A percentile compares a stretch with the other conserved stretches of the same genome.
These are phyloP conservation scores for Thalassiosira allenii DNA, from an alignment of 352 stramenopile genomes.

Conservation along the genomic window DNA sequence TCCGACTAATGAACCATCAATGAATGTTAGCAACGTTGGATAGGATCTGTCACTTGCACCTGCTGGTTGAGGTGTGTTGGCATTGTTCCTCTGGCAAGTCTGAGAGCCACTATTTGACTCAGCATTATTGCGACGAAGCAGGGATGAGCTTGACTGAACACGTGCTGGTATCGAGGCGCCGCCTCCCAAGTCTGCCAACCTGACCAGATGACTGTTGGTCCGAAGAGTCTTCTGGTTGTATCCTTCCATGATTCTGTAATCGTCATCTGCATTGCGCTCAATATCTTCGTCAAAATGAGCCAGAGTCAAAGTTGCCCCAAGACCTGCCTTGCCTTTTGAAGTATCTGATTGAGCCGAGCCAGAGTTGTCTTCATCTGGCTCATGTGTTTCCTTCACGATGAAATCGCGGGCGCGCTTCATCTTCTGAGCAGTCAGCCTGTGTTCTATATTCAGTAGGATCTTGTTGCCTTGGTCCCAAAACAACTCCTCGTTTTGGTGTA, in stretches of 20 bases:
- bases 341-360: too few relatives aligned
- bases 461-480: background rate
- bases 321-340: too few relatives aligned
- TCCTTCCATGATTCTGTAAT: background rate
- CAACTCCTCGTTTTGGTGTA: background rate
- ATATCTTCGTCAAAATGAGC: background rate
- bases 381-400: background rate
- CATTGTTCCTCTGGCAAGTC: background rate
- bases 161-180: background rate
- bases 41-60: background rate
- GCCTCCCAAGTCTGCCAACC: background rate
- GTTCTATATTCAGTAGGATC: constrained; percentile 3
- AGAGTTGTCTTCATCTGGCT: background rate
- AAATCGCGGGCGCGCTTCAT: background rate
- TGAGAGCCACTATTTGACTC: too few relatives aligned
- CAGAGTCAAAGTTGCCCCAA: too few relatives aligned
- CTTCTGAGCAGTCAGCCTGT: background rate
- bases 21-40: background rate
- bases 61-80: background rate
- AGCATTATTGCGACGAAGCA: too few relatives aligned
- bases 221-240: background rate
- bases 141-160: too few relatives aligned
- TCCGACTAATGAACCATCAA: background rate
- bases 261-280: background rate
- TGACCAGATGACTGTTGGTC: background rate